These are phyloP conservation scores for Porogramme epimiltina DNA, from an alignment of 1,284 basidiomycete genomes.

Conservation along the genomic window DNA sequence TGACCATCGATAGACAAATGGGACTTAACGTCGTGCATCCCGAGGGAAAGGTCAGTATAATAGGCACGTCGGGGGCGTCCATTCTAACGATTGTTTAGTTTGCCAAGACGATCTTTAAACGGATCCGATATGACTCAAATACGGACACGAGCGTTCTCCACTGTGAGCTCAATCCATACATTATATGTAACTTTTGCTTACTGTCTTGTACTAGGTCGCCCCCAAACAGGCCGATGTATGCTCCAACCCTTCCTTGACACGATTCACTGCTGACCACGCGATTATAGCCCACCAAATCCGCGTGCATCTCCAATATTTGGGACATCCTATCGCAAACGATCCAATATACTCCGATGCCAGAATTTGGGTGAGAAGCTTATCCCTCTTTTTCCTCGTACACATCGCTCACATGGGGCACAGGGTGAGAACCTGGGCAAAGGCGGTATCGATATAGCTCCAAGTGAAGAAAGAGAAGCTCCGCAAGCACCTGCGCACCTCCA, in stretches of 20 bases:
- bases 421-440: slow-evolving; percentile 76
- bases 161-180: slow-evolving; percentile 52
- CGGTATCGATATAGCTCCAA: slow-evolving; percentile 78
- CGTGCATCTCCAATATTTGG: slow-evolving; percentile 95
- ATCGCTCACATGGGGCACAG: slow-evolving; percentile 35
- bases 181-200: background rate
- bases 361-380: slow-evolving; percentile 78
- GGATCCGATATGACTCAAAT: slow-evolving; percentile 81
- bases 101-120: slow-evolving; percentile 89
- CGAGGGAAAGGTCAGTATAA: slow-evolving; percentile 72
- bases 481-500: slow-evolving; percentile 55
- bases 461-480: slow-evolving; percentile 64
- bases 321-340: slow-evolving; percentile 92
- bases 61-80: background rate
- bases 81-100: slow-evolving; percentile 45
- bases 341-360: slow-evolving; percentile 79
- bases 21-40: slow-evolving; percentile 94
- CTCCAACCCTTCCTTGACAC: slow-evolving; percentile 10
- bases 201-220: slow-evolving; percentile 55
- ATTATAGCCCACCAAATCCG: slow-evolving; percentile 87
- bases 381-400: background rate
- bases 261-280: slow-evolving; percentile 1
- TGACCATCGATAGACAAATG: slow-evolving; percentile 95
- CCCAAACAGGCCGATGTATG: slow-evolving; percentile 87
- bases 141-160: slow-evolving; percentile 89